These are phyloP conservation scores for Suhomyces tanzawaensis DNA, from an alignment of 805 yeast species.

Conservation along the genomic window DNA sequence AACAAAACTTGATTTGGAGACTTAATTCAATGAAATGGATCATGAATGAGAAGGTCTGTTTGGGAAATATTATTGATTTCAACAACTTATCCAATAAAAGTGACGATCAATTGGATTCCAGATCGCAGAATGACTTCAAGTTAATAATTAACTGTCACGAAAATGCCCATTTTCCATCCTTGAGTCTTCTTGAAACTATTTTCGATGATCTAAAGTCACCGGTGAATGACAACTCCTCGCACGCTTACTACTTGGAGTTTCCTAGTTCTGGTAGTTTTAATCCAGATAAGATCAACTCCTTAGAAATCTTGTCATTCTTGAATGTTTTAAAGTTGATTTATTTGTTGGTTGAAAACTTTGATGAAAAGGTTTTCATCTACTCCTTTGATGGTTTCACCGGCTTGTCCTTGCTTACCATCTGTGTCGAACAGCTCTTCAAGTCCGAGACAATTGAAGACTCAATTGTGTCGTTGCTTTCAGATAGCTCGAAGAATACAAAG, in stretches of 20 bases:
- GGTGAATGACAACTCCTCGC: not conserved
- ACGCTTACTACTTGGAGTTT: slow-evolving; percentile 29
- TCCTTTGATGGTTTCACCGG: slow-evolving; percentile 42
- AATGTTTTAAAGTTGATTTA: slow-evolving; percentile 31
- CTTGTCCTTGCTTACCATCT: slow-evolving; percentile 22
- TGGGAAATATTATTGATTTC: slow-evolving; percentile 33
- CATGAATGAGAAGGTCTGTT: slow-evolving; percentile 23
- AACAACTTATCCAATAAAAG: slow-evolving; percentile 15
- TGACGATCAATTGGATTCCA: not conserved
- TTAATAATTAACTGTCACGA: slow-evolving; percentile 21
- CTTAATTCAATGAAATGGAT: slow-evolving; percentile 29
- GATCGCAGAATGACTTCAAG: slow-evolving; percentile 9
- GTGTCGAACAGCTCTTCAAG: slow-evolving; percentile 15
- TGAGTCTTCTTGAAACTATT: slow-evolving; percentile 10
- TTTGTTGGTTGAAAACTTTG: slow-evolving; percentile 13
- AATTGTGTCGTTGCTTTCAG: slow-evolving; percentile 17
- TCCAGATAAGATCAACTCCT: slow-evolving; percentile 19
- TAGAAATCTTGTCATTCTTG: slow-evolving; percentile 26
- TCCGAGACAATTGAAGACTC: slow-evolving; percentile 23
- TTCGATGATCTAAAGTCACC: slow-evolving; percentile 10
- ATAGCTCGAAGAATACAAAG: slow-evolving; percentile 13
- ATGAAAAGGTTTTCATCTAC: slow-evolving; percentile 27
- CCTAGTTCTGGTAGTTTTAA: slow-evolving; percentile 29
- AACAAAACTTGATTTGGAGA: slow-evolving; percentile 36
- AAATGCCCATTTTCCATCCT: slow-evolving; percentile 17